Evolutionary conservation across 495 filamentous ascomycete genomes (phyloP).

Genomic region (Trichoderma erinaceum): DNA sequence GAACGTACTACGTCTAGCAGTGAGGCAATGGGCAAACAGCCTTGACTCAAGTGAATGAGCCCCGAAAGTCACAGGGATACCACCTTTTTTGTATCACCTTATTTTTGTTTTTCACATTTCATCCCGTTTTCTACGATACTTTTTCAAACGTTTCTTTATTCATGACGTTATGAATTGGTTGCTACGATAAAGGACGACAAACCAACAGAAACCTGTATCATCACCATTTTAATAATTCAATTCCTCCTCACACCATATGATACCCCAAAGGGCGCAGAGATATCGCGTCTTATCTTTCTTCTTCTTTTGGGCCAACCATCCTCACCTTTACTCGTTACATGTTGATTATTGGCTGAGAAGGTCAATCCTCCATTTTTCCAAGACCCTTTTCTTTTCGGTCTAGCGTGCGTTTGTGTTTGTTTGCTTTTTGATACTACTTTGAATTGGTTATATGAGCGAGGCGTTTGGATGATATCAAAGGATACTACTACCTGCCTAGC

Average conservation of each 20-base stretch:
- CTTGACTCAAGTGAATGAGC: conserved; percentile 33
- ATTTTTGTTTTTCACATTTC: not conserved
- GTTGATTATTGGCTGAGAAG: not conserved
- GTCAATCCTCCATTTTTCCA: not conserved
- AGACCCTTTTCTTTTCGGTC: not conserved
- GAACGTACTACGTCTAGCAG: conserved; percentile 35
- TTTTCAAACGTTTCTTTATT: conserved; percentile 5
- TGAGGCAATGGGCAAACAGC: conserved; percentile 39
- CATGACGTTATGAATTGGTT: not conserved
- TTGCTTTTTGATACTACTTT: not conserved
- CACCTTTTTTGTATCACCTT: not conserved
- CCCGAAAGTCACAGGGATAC: not conserved
- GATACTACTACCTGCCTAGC: not conserved
- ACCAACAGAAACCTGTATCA: conserved; percentile 2
- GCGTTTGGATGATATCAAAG: not conserved
- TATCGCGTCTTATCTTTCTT: not conserved
- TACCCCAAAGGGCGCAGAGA: not conserved
- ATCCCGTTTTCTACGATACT: not conserved
- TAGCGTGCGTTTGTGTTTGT: not conserved
- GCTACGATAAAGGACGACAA: not conserved
- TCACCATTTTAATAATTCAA: not conserved
- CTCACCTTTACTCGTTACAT: no score
- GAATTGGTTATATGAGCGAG: not conserved
- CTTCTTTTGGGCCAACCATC: not conserved
- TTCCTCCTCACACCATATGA: not conserved